Base-by-base conservation (phyloP, 371 early-diverging fungal species). In the Mortierella sp. region DNA sequence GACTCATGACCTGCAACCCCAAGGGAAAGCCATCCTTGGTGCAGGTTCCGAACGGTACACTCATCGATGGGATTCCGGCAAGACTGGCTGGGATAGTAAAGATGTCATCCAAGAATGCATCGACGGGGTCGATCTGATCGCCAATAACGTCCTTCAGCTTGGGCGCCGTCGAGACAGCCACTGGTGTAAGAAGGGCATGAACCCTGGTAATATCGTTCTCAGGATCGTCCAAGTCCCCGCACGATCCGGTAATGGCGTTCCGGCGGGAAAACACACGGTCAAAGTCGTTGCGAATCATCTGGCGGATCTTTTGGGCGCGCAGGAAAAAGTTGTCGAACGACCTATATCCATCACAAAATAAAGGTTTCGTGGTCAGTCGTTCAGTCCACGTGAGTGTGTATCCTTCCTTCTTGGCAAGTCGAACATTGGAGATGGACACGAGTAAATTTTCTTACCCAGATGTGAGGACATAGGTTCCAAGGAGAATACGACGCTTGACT, bases 21-120 rank as follows among this genome's bases (percentile, higher is more conserved):
- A 96, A 85, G 6, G 96, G 95, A 64, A 90, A 85, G 1, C 90
- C 88, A 34, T 85, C 86, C 7, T 79, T 66, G 16, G 53, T 37
- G 29, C 87, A 85, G 37, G 68, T 64, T 0, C 87, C 87, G 71
- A 89, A 91, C 22, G 94, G 94, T 0, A 95, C 85, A 34, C 90
- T 89, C 52, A 95, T 86, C 0, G 95, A 93, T 10, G 96, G 95
- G 44, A 95, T 76, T 48, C 95, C 98, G 0, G 96, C 97, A 64
- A 97, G 86, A 76, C 93, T 95, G 9, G 95, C 95, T 8, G 98
- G 96, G 9, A 97, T 92, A 1, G 97, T 97, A 91, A 97, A 90
- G 44, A 96, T 94, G 85, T 97, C 98, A 76, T 96, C 94, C 48
- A 94, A 87, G 75, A 94, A 97, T 13, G 91, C 92, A 52, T 88